A percentile compares a stretch with the other conserved stretches of the same genome.
phyloP scores from a whole-genome alignment of 2,329 filamentous ascomycete species.

The Diaporthe vaccinii region DNA sequence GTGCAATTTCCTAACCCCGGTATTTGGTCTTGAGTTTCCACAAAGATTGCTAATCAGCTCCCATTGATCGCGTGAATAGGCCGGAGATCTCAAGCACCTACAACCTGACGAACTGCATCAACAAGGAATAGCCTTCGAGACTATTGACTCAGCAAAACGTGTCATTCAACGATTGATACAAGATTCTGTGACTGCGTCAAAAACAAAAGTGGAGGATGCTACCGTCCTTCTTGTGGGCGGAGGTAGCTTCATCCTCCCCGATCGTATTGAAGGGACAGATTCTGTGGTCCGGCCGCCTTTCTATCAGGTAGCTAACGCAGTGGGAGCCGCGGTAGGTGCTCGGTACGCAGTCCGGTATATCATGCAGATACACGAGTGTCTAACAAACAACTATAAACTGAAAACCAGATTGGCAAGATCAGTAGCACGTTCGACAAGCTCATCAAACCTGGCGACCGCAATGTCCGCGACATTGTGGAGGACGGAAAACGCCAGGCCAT shows the following conservation, averaged over 20 bases:
- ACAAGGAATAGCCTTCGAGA: not conserved
- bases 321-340: not conserved
- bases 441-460: conserved; percentile 1
- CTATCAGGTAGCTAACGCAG: conserved; percentile 18
- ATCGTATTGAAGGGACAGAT: not conserved
- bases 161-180: not conserved
- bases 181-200: not conserved
- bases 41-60: not conserved
- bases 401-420: not conserved
- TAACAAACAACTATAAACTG: not conserved
- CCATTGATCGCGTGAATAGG: not conserved
- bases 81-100: not conserved
- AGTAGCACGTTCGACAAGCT: conserved; percentile 3
- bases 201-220: conserved; percentile 12
- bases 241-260: conserved; percentile 5
- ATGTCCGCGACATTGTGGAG: not conserved
- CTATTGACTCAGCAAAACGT: not conserved
- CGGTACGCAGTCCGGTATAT: accelerated
- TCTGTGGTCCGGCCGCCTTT: conserved; percentile 9
- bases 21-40: not conserved
- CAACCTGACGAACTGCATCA: not conserved
- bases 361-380: accelerated
- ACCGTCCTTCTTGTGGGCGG: conserved; percentile 5
- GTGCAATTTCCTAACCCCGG: accelerated
- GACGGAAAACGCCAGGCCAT: not conserved